These are phyloP conservation scores for Aspergillus diversus DNA, from an alignment of 495 filamentous ascomycete genomes.

Conservation along the genomic window DNA sequence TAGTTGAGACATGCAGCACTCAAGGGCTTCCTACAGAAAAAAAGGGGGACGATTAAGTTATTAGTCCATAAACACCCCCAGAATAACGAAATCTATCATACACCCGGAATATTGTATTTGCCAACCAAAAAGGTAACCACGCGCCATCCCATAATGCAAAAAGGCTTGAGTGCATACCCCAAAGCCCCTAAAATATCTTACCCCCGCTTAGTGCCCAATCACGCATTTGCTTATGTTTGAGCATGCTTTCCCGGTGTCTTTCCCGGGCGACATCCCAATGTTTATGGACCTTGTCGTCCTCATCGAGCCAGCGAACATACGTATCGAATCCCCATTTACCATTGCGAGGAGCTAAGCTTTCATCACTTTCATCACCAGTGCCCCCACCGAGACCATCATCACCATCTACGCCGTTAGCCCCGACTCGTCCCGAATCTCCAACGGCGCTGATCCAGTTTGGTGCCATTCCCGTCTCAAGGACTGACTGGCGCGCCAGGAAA, in stretches of 20 bases:
- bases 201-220: constrained; percentile 52
- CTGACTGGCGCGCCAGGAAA: constrained; percentile 64
- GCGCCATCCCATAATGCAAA: constrained; percentile 17
- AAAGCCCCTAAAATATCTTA: constrained; percentile 32
- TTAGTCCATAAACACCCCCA: background rate
- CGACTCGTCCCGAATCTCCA: constrained; percentile 50
- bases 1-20: too few species aligned
- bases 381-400: constrained; percentile 23
- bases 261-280: constrained; percentile 69
- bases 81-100: constrained; percentile 5
- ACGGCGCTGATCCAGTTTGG: constrained; percentile 59
- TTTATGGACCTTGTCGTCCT: constrained; percentile 64
- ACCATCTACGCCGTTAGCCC: constrained; percentile 17
- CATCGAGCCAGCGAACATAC: constrained; percentile 63
- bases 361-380: constrained; percentile 27
- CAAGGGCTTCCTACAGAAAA: too few species aligned
- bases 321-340: constrained; percentile 53
- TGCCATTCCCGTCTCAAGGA: constrained; percentile 52
- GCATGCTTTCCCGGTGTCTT: constrained; percentile 62
- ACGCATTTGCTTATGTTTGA: constrained; percentile 60
- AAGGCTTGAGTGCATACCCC: constrained; percentile 1
- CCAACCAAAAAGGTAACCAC: background rate
- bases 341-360: constrained; percentile 32
- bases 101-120: background rate
- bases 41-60: too few species aligned